Percentiles rank a stretch among this genome's conserved stretches.
These are phyloP conservation scores for Aspergillus taichungensis DNA, from an alignment of 495 filamentous ascomycete genomes.

Conservation along the genomic window DNA sequence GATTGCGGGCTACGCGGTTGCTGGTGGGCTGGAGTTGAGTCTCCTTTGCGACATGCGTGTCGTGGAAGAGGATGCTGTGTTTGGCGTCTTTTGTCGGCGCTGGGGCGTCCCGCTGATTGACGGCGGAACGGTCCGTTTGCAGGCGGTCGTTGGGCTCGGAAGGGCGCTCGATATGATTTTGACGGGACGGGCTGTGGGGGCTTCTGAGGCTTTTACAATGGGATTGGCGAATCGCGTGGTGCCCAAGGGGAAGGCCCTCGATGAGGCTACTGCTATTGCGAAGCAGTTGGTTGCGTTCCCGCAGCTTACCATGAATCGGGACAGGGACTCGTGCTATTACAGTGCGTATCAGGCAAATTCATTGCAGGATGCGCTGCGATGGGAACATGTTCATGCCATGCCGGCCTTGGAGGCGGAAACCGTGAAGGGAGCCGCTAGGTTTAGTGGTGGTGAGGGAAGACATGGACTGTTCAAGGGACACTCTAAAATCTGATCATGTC, in stretches of 20 bases:
- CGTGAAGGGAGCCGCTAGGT: constrained; percentile 32
- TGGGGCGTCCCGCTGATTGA: constrained; percentile 44
- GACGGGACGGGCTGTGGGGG: constrained; percentile 35
- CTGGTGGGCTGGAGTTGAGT: constrained; percentile 39
- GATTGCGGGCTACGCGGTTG: constrained; percentile 39
- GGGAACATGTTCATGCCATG: constrained; percentile 33
- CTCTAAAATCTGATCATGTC: not conserved
- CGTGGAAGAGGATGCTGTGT: constrained; percentile 37
- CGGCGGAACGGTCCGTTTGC: constrained; percentile 40
- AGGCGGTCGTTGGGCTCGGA: constrained; percentile 39
- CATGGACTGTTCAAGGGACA: constrained; percentile 29
- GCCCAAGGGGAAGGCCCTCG: constrained; percentile 33
- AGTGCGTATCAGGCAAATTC: constrained; percentile 31
- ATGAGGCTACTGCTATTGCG: constrained; percentile 34
- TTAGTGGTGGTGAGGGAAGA: constrained; percentile 31
- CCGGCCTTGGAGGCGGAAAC: constrained; percentile 30
- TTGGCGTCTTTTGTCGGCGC: constrained; percentile 42
- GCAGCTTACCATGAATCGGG: constrained; percentile 34
- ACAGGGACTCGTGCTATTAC: constrained; percentile 34
- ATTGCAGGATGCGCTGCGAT: constrained; percentile 34
- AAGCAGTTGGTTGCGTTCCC: constrained; percentile 35
- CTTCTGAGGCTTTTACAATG: constrained; percentile 38
- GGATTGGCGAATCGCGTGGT: constrained; percentile 42
- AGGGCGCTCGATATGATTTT: constrained; percentile 44
- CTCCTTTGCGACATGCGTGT: constrained; percentile 40